A percentile compares a stretch with the other conserved stretches of the same genome.
Evolutionary conservation across 139 green algal genomes (phyloP).

Genomic region (Picochlorum sp.): DNA sequence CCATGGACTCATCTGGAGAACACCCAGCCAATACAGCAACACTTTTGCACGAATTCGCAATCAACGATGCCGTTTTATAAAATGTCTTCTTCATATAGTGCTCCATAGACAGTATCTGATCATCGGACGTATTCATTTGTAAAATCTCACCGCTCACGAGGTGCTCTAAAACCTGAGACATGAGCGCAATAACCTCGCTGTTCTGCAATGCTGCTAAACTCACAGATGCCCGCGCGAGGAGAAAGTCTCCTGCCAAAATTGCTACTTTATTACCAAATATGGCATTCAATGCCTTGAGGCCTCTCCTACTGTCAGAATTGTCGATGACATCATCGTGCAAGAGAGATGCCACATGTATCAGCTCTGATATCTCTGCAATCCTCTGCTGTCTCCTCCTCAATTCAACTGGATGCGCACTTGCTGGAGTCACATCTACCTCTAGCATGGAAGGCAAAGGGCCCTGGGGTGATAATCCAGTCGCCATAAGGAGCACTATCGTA

Average conservation of each 20-base stretch:
- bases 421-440: conserved; percentile 48
- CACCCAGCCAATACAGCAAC: conserved; percentile 71
- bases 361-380: conserved; percentile 93
- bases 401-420: conserved; percentile 44
- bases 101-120: conserved; percentile 65
- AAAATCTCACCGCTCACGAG: conserved; percentile 95
- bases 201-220: conserved; percentile 82
- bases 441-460: conserved; percentile 33
- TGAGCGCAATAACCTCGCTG: conserved; percentile 76
- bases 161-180: conserved; percentile 88
- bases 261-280: conserved; percentile 82
- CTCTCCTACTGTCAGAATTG: conserved; percentile 70
- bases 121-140: conserved; percentile 77
- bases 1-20: conserved; percentile 22
- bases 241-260: conserved; percentile 96
- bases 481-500: conserved; percentile 81
- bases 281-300: conserved; percentile 74
- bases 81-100: conserved; percentile 90
- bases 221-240: conserved; percentile 88
- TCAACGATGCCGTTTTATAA: conserved; percentile 93
- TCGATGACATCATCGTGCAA: conserved; percentile 98
- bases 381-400: conserved; percentile 77
- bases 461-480: conserved; percentile 52
- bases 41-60: conserved; percentile 80
- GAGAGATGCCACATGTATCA: conserved; percentile 91